A percentile compares a stretch with the other conserved stretches of the same genome.
phyloP scores from a whole-genome alignment of 192 early-diverging fungal genomes.

The Backusella tarrabulga region DNA sequence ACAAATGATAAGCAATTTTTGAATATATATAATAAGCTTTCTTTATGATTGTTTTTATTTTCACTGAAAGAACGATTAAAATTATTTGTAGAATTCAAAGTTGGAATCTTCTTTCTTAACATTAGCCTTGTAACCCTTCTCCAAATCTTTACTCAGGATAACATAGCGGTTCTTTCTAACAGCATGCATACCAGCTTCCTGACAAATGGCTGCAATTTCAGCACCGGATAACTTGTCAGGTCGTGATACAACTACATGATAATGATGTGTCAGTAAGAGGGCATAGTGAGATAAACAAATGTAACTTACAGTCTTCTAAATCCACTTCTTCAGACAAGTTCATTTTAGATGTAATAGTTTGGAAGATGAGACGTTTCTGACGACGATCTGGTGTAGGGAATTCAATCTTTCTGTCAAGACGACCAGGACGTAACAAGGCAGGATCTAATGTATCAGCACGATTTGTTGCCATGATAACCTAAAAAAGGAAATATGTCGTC shows the following conservation, averaged over 20 bases:
- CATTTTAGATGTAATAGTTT: conserved; percentile 95
- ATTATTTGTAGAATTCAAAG: conserved; percentile 93
- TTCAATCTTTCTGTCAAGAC: conserved; percentile 98
- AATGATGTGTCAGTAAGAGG: neutral
- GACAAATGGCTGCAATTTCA: conserved; percentile 97
- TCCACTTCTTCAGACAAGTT: conserved; percentile 98
- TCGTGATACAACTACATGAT: conserved; percentile 78
- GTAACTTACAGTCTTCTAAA: conserved; percentile 86
- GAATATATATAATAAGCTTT: neutral
- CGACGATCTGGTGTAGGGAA: conserved; percentile 97
- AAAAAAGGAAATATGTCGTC: neutral
- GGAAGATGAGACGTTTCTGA: conserved; percentile 96
- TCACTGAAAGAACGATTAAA: neutral
- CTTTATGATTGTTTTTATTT: conserved; percentile 1
- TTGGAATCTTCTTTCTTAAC: conserved; percentile 96
- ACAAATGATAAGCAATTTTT: neutral
- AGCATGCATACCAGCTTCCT: conserved; percentile 98
- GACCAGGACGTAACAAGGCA: conserved; percentile 93
- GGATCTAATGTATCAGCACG: conserved; percentile 97
- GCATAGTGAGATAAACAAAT: neutral
- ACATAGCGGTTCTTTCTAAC: conserved; percentile 98
- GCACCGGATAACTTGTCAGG: conserved; percentile 97
- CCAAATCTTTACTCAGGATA: conserved; percentile 91
- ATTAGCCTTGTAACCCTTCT: conserved; percentile 94
- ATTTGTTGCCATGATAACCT: conserved; percentile 99